Evolutionary conservation across 208 protist species (phyloP), one percentile per base, ranked within the genome.

Genomic region (Trypanosoma melophagium): DNA sequence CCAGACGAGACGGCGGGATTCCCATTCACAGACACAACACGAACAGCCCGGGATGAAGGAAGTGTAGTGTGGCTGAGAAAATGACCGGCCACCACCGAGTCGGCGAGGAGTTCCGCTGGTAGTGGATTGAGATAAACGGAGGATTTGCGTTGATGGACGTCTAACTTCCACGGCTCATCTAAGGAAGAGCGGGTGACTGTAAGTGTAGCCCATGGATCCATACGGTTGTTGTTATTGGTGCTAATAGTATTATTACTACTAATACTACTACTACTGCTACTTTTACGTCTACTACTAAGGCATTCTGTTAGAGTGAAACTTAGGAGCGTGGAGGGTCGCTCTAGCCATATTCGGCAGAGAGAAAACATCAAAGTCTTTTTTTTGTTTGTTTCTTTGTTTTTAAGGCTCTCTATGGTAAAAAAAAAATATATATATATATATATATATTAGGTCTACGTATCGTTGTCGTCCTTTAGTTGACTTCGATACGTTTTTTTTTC

Each of bases 221-320:
- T 1, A n/a, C 35, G 9, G 19, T 12, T 17, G 4, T 24, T n/a
- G 2, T 5, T 35, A 35, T 5, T 35, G 5, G 3, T 35, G 28
- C 28, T 35, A 35, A 1, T 35, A 35, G 28, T 35, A 35, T 35
- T 35, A 35, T 35, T 35, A 35, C 5, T 35, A 35, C 5, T 35
- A 35, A 7, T 35, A 35, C 5, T 35, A 35, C 5, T 35, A 35
- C 5, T 35, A 5, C 28, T 35, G 5, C 28, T 35, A 35, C 28
- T 35, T 35, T 35, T 35, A 35, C 28, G 1, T 35, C 5, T 35
- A 35, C 28, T 5, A 35, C 3, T 17, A 22, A 64, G 19, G 21
- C 7, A 64, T 47, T 71, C 66, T 57, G 41, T 71, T 21, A 71
- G 21, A 21, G 56, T 58, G 35, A 71, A 63, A 10, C 56, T 57